Percentiles rank a stretch among this genome's conserved stretches.
Evolutionary conservation across 2,329 filamentous ascomycete species (phyloP).

Genomic region (Paraphoma sp.): DNA sequence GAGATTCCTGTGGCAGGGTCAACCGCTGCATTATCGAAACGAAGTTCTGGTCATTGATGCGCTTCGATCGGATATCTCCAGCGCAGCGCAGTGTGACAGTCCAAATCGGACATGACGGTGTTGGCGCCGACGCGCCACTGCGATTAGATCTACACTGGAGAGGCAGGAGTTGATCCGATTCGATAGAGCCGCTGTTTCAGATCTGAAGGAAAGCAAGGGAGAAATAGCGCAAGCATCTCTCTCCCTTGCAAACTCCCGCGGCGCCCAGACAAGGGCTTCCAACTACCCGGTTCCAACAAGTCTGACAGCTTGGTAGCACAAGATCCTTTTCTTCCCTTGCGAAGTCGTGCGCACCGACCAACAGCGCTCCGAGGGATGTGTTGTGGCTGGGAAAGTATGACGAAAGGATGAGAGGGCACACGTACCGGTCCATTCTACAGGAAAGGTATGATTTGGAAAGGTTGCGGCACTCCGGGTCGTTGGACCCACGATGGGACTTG

Average conservation of each 20-base stretch:
- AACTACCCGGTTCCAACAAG: conserved; percentile 32
- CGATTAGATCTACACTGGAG: conserved; percentile 18
- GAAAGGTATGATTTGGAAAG: conserved; percentile 87
- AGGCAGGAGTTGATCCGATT: conserved; percentile 23
- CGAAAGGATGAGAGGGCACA: conserved; percentile 36
- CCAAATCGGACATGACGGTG: conserved; percentile 22
- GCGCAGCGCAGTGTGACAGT: conserved; percentile 32
- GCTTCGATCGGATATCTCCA: conserved; percentile 30
- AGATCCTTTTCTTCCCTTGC: conserved; percentile 31
- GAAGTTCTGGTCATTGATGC: conserved; percentile 14
- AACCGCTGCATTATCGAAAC: conserved; percentile 17
- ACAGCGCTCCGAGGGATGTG: conserved; percentile 10
- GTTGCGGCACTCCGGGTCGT: conserved; percentile 83
- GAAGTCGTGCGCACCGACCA: conserved; percentile 1
- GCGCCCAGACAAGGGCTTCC: conserved; percentile 20
- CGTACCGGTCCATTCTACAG: conserved; percentile 94
- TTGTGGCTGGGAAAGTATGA: conserved; percentile 16
- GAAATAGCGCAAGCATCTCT: conserved; percentile 20
- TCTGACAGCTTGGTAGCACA: conserved; percentile 45
- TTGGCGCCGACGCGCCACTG: conserved; percentile 7
- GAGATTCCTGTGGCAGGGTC: conserved; percentile 67
- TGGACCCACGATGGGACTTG: conserved; percentile 81
- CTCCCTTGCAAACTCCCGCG: conserved; percentile 30
- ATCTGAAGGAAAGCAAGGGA: conserved; percentile 33
- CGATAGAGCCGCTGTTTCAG: conserved; percentile 36